phyloP scores from a whole-genome alignment of 371 early-diverging fungal species.

The Syncephalastrum monosporum region DNA sequence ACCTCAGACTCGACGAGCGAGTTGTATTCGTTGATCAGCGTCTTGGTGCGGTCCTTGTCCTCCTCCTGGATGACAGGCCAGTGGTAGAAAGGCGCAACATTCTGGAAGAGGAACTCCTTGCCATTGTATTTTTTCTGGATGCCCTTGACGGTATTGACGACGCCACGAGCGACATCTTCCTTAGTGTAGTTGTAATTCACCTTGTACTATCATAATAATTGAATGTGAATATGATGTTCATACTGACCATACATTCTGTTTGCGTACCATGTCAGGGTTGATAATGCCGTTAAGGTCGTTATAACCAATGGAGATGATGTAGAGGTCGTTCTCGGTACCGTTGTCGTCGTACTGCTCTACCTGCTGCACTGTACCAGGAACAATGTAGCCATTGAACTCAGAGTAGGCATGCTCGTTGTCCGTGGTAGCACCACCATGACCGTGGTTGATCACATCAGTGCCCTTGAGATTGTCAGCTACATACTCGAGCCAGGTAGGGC shows the following conservation, averaged over 20 bases:
- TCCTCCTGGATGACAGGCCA: slow-evolving; percentile 17
- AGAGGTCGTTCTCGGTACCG: slow-evolving; percentile 17
- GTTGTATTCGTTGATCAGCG: slow-evolving; percentile 20
- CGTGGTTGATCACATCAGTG: slow-evolving; percentile 38
- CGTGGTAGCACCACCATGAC: slow-evolving; percentile 56
- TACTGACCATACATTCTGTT: no score
- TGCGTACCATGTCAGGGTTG: slow-evolving; percentile 9
- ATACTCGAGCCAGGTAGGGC: slow-evolving; percentile 58
- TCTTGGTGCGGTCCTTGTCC: slow-evolving; percentile 7
- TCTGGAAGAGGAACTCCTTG: slow-evolving; percentile 19
- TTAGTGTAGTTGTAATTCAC: slow-evolving; percentile 12
- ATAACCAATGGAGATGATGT: slow-evolving; percentile 25
- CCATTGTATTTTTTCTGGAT: slow-evolving; percentile 17
- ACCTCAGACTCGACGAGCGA: slow-evolving; percentile 6
- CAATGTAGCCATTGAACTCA: slow-evolving; percentile 15
- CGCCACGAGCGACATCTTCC: slow-evolving; percentile 15
- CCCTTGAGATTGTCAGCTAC: slow-evolving; percentile 27
- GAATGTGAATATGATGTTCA: no score
- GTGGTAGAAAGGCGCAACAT: slow-evolving; percentile 17
- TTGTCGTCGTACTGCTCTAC: slow-evolving; percentile 8
- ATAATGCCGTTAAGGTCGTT: slow-evolving; percentile 26
- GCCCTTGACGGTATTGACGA: slow-evolving; percentile 9
- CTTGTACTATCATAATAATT: slow-evolving; percentile 8
- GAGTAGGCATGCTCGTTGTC: slow-evolving; percentile 31
- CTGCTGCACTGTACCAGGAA: slow-evolving; percentile 22